phyloP scores from a whole-genome alignment of 495 filamentous ascomycete species.

The Penicillium lagena region DNA sequence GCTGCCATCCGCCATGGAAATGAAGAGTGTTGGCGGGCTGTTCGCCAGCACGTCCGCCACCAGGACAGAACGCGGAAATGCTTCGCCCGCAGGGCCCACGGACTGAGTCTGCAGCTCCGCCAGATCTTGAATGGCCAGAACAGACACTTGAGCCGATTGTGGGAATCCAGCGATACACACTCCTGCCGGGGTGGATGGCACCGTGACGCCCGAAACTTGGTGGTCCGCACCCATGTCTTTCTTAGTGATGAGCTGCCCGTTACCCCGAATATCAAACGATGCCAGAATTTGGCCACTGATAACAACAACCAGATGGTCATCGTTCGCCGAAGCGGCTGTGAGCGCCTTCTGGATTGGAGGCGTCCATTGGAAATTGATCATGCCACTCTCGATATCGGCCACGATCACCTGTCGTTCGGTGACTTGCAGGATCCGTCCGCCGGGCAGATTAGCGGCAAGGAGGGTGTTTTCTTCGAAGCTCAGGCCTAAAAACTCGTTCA shows the following conservation, averaged over 20 bases:
- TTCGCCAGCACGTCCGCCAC: constrained; percentile 63
- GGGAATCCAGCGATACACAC: constrained; percentile 80
- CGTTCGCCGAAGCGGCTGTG: constrained; percentile 71
- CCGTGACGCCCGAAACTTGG: constrained; percentile 79
- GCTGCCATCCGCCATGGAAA: constrained; percentile 92
- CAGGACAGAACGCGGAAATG: constrained; percentile 76
- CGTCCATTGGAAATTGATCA: constrained; percentile 62
- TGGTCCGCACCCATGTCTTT: constrained; percentile 56
- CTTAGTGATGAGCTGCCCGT: constrained; percentile 48
- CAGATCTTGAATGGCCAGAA: constrained; percentile 60
- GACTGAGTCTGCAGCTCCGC: constrained; percentile 56
- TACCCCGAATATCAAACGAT: constrained; percentile 55
- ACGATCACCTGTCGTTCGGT: constrained; percentile 58
- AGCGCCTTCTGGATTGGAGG: constrained; percentile 54
- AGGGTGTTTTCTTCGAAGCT: constrained; percentile 66
- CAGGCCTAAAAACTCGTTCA: constrained; percentile 67
- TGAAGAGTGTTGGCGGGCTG: constrained; percentile 68
- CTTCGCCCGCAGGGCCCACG: constrained; percentile 49
- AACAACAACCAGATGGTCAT: constrained; percentile 61
- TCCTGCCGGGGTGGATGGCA: constrained; percentile 40
- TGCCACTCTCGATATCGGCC: constrained; percentile 62
- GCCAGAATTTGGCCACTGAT: constrained; percentile 62
- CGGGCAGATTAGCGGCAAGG: constrained; percentile 55
- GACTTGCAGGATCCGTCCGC: constrained; percentile 67
- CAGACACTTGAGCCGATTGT: constrained; percentile 64